A percentile compares a stretch with the other conserved stretches of the same genome.
Conservation (phyloP, 352 stramenopile species). For the Phytophthora podocarpi region DNA sequence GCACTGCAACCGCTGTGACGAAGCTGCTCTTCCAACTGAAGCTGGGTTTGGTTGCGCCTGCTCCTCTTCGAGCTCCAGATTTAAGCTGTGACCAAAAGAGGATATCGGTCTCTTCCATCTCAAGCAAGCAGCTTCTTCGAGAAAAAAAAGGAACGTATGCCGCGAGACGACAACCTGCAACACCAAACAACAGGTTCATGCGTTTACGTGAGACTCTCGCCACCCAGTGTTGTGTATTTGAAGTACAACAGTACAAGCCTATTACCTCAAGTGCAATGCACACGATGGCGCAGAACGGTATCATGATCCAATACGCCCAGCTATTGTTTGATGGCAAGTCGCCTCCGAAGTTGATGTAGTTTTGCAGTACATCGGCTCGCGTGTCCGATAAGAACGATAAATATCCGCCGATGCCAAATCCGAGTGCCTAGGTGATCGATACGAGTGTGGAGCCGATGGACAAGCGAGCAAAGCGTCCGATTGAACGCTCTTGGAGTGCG, state of each 20-base stretch:
- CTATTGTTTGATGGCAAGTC: constrained; percentile 25
- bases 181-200: background rate
- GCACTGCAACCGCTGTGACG: constrained; percentile 27
- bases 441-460: constrained; percentile 37
- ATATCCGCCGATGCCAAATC: constrained; percentile 57
- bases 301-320: constrained; percentile 47
- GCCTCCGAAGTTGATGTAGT: constrained; percentile 42
- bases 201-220: background rate
- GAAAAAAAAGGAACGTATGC: constrained; percentile 50
- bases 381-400: constrained; percentile 52
- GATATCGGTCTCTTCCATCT: constrained; percentile 32
- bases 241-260: too few species aligned
- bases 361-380: constrained; percentile 49
- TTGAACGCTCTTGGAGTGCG: constrained; percentile 40
- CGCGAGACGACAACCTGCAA: constrained; percentile 52
- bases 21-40: constrained; percentile 24
- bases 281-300: constrained; percentile 47
- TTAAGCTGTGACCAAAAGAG: constrained; percentile 44
- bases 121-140: constrained; percentile 14
- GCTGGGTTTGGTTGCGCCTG: background rate
- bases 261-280: constrained; percentile 57
- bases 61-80: constrained; percentile 11
- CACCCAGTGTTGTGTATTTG: background rate
- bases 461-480: constrained; percentile 38
- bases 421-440: constrained; percentile 40